Conservation (phyloP, 352 stramenopile genomes). For the Phytophthora citrophthora region DNA sequence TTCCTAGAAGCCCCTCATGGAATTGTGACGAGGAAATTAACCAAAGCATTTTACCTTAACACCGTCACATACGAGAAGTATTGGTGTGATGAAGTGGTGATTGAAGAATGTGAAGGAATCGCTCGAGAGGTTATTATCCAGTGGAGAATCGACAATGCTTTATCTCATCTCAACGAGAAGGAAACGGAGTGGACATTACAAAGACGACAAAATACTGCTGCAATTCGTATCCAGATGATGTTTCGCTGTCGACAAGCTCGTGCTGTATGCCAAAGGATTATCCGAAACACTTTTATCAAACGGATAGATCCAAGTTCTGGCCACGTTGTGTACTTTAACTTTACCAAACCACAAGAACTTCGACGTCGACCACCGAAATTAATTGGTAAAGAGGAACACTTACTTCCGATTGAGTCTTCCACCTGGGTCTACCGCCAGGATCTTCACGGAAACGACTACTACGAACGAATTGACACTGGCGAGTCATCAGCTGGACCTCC, state of each 20-base stretch:
- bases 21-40: conserved; percentile 37
- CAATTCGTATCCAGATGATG: conserved; percentile 69
- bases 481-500: conserved; percentile 54
- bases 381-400: conserved; percentile 55
- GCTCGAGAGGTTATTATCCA: conserved; percentile 66
- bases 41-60: conserved; percentile 77
- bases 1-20: conserved; percentile 63
- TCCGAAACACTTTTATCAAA: conserved; percentile 63
- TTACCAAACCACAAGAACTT: conserved; percentile 40
- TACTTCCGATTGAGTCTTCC: conserved; percentile 64
- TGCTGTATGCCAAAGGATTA: conserved; percentile 47
- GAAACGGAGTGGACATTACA: conserved; percentile 43
- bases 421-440: conserved; percentile 67
- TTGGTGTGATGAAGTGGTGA: conserved; percentile 69
- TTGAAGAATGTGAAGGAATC: conserved; percentile 71
- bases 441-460: conserved; percentile 56
- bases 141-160: conserved; percentile 52
- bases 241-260: conserved; percentile 62
- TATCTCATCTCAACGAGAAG: conserved; percentile 35
- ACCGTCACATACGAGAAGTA: conserved; percentile 67
- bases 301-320: conserved; percentile 63
- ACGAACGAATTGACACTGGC: conserved; percentile 45
- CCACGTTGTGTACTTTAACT: conserved; percentile 68
- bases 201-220: conserved; percentile 39
- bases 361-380: conserved; percentile 46